A percentile compares a stretch with the other conserved stretches of the same genome.
Evolutionary conservation across 177 flowering plant species (phyloP).

Genomic region (Vitis hybrid): DNA sequence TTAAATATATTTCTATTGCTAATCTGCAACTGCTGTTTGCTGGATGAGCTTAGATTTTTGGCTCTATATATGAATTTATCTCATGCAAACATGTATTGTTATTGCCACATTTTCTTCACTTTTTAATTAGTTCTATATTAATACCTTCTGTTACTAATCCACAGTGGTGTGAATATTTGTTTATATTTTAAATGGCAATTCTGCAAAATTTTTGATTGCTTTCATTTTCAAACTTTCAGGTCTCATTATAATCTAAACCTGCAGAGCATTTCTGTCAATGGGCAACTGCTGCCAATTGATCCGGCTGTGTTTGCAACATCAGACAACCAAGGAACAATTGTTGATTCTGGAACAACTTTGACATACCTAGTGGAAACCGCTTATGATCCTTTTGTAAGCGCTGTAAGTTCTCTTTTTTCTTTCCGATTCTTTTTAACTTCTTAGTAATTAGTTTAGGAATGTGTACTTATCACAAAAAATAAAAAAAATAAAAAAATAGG

Average conservation of each 20-base stretch:
- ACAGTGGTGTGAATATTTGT: too few species aligned
- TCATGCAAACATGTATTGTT: too few species aligned
- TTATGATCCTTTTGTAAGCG: constrained; percentile 46
- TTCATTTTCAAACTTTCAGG: constrained; percentile 38
- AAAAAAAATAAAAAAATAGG: too few species aligned
- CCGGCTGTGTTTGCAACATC: constrained; percentile 53
- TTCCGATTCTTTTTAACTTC: not conserved
- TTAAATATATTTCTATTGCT: too few species aligned
- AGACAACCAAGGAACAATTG: constrained; percentile 50
- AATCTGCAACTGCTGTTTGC: too few species aligned
- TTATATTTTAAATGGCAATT: not conserved
- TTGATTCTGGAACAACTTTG: constrained; percentile 74
- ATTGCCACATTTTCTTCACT: too few species aligned
- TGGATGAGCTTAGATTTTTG: too few species aligned
- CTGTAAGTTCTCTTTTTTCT: constrained; percentile 29
- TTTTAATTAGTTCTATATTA: too few species aligned
- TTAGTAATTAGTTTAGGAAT: too few species aligned
- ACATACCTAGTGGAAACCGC: constrained; percentile 72
- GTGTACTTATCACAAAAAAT: too few species aligned
- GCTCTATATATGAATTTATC: too few species aligned
- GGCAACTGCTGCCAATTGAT: constrained; percentile 51
- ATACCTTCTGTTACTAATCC: too few species aligned
- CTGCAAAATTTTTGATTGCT: constrained; percentile 11
- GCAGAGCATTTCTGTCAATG: constrained; percentile 65
- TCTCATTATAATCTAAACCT: constrained; percentile 60